These are phyloP conservation scores for Ustilago bromivora DNA, from an alignment of 1,284 basidiomycete genomes.

Conservation along the genomic window DNA sequence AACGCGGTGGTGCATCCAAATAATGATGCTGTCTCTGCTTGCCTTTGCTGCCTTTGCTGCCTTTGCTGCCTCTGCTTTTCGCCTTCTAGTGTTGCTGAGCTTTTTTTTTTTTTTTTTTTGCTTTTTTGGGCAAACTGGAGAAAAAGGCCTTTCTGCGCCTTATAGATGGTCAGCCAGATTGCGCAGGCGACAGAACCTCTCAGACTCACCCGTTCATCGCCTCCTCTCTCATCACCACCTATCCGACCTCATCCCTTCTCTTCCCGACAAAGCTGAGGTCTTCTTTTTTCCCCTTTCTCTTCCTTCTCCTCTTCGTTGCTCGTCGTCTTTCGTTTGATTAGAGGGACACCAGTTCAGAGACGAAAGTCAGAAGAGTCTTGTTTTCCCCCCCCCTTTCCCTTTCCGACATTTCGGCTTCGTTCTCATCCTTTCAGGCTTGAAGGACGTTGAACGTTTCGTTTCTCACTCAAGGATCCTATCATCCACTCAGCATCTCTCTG, in stretches of 20 bases:
- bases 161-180: background rate
- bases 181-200: background rate
- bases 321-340: constrained; percentile 27
- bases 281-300: constrained; percentile 21
- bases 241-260: constrained; percentile 31
- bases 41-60: too few species aligned
- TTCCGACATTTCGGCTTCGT: constrained; percentile 24
- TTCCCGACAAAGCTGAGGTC: constrained; percentile 33
- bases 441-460: constrained; percentile 20
- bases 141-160: too few species aligned
- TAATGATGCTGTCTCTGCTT: too few species aligned
- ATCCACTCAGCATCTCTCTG: constrained; percentile 30
- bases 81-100: too few species aligned
- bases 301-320: constrained; percentile 23
- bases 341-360: constrained; percentile 28
- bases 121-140: too few species aligned
- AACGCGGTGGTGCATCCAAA: too few species aligned
- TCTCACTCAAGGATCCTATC: constrained; percentile 6
- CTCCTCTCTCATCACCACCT: constrained; percentile 15
- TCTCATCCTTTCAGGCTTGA: constrained; percentile 20
- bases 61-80: too few species aligned
- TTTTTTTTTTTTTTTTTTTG: too few species aligned
- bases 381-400: constrained; percentile 7
- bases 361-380: constrained; percentile 27
- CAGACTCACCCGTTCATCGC: background rate